A percentile compares a stretch with the other conserved stretches of the same genome.
These are phyloP conservation scores for Brachypodium distachyon DNA, from an alignment of 202 grass and related monocot species.

Conservation along the genomic window DNA sequence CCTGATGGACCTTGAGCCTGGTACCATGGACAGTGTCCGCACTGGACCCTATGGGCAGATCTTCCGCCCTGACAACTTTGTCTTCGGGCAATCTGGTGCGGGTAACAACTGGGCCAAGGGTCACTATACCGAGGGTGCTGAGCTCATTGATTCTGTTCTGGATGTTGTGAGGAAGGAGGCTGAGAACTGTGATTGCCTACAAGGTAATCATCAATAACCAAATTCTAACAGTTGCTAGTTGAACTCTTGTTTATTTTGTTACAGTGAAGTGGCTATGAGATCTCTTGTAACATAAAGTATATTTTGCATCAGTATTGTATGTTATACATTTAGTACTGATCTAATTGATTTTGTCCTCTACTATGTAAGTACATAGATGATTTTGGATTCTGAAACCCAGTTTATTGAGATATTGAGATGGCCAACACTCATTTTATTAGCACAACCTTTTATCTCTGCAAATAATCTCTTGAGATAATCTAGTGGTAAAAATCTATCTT, in stretches of 20 bases:
- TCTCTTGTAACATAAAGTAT: background rate
- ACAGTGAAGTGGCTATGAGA: background rate
- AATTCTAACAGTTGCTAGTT: background rate
- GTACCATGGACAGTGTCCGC: slow-evolving; percentile 6
- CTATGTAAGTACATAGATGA: background rate
- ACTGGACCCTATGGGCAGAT: slow-evolving; percentile 2
- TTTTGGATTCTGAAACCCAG: background rate
- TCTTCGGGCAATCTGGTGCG: slow-evolving; percentile 32
- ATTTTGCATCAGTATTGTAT: background rate
- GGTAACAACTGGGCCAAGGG: slow-evolving; percentile 56
- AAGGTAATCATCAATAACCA: slow-evolving; percentile 14
- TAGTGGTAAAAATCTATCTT: background rate
- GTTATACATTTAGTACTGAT: background rate
- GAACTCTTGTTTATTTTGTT: background rate
- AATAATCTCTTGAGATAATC: background rate
- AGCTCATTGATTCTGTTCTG: slow-evolving; percentile 30
- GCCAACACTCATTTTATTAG: background rate
- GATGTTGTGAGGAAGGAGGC: slow-evolving; percentile 48
- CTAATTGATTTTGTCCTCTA: background rate
- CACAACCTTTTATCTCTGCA: background rate
- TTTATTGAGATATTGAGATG: background rate
- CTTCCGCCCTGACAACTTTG: slow-evolving; percentile 22
- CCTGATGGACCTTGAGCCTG: slow-evolving; percentile 31
- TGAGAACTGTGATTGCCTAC: slow-evolving; percentile 48
- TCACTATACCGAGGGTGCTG: slow-evolving; percentile 44